A percentile compares a stretch with the other conserved stretches of the same genome.
Conservation (phyloP, 331 rosid genomes). For the Malus hybrid region DNA sequence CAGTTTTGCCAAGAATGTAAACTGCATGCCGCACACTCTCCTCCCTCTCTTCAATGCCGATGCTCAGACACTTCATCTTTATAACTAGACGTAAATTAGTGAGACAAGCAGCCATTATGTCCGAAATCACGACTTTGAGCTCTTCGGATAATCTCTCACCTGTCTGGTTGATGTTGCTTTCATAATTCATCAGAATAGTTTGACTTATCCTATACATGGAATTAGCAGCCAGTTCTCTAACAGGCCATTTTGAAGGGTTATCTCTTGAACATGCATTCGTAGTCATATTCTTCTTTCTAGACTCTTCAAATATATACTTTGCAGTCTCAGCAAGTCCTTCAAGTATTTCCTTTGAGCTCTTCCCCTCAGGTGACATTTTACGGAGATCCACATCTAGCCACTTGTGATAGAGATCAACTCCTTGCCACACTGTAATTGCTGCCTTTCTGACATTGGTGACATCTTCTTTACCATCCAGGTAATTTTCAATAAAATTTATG, state of each 20-base stretch:
- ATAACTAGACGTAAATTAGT: constrained; percentile 50
- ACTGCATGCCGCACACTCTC: constrained; percentile 55
- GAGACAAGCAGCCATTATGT: constrained; percentile 70
- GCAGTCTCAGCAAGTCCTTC: constrained; percentile 46
- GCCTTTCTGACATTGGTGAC: constrained; percentile 40
- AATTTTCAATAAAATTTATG: constrained; percentile 43
- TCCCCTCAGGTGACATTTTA: constrained; percentile 40
- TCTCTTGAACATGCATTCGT: constrained; percentile 25
- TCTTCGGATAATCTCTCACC: constrained; percentile 38
- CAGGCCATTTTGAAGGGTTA: constrained; percentile 59
- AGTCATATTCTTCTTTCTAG: constrained; percentile 11
- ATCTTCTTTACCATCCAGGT: constrained; percentile 38
- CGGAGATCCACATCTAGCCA: constrained; percentile 69
- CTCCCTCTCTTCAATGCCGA: constrained; percentile 66
- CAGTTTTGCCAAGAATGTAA: constrained; percentile 49
- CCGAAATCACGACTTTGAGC: constrained; percentile 42
- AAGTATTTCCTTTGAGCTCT: constrained; percentile 41
- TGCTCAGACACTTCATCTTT: constrained; percentile 34
- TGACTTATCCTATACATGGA: constrained; percentile 75
- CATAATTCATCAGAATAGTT: constrained; percentile 36
- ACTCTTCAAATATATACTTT: constrained; percentile 35
- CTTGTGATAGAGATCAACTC: constrained; percentile 61
- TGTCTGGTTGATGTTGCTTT: not conserved
- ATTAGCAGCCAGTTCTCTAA: constrained; percentile 48
- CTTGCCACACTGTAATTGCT: constrained; percentile 62